A percentile compares a stretch with the other conserved stretches of the same genome.
Evolutionary conservation across 345 rosid species (phyloP).

Genomic region (Raphanus sativus): DNA sequence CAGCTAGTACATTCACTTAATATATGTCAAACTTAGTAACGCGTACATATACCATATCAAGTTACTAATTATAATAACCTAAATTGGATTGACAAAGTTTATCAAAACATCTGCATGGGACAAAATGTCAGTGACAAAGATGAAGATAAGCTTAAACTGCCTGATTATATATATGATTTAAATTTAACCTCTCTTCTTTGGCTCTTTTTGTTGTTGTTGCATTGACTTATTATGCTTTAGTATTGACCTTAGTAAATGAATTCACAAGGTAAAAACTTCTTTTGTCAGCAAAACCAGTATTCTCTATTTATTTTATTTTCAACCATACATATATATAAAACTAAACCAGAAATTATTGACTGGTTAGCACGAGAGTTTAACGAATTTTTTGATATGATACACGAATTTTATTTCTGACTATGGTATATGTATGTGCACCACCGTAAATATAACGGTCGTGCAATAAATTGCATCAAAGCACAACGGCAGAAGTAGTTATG

Average conservation of each 20-base stretch:
- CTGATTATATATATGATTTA: not conserved
- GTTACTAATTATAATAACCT: not conserved
- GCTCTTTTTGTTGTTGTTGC: not conserved
- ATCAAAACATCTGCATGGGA: conserved; percentile 9
- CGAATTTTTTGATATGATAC: not conserved
- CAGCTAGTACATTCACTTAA: not conserved
- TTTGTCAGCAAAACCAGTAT: not conserved
- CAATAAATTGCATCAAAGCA: not conserved
- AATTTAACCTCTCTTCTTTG: not conserved
- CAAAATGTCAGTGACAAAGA: not conserved
- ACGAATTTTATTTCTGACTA: not conserved
- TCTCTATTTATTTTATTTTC: not conserved
- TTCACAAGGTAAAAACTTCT: not conserved
- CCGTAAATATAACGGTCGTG: not conserved
- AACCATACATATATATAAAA: not conserved
- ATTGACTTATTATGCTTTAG: not conserved
- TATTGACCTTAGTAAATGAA: not conserved
- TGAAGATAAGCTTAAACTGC: not conserved
- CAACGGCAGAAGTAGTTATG: not conserved
- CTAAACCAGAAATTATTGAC: not conserved
- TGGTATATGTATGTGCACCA: not conserved
- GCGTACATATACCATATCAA: not conserved
- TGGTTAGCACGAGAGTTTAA: not conserved
- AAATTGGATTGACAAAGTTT: conserved; percentile 19
- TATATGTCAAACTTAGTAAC: conserved; percentile 15